These are phyloP conservation scores for Metschnikowia continentalis DNA, from an alignment of 805 yeast genomes.

Conservation along the genomic window DNA sequence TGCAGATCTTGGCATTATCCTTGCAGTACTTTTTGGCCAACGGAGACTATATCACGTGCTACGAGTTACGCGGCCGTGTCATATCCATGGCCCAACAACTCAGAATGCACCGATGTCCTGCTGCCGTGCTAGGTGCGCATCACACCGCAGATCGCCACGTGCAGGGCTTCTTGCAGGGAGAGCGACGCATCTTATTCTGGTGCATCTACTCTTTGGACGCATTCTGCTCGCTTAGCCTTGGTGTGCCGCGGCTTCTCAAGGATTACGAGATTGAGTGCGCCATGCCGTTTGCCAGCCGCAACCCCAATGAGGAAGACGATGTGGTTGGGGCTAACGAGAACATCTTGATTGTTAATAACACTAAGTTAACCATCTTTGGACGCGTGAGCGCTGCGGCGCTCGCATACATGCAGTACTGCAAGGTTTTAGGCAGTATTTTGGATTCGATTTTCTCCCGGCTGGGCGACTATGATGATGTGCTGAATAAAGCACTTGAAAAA, in stretches of 20 bases:
- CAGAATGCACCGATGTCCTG: slow-evolving; percentile 81
- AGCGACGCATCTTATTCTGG: slow-evolving; percentile 82
- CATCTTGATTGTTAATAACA: slow-evolving; percentile 55
- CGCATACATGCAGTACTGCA: slow-evolving; percentile 62
- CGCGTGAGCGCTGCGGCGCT: slow-evolving; percentile 62
- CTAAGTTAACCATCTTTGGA: slow-evolving; percentile 60
- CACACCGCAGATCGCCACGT: slow-evolving; percentile 31
- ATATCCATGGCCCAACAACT: slow-evolving; percentile 83
- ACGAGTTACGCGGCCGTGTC: slow-evolving; percentile 70
- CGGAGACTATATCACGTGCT: slow-evolving; percentile 71
- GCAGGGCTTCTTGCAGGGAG: slow-evolving; percentile 70
- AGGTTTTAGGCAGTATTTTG: slow-evolving; percentile 67
- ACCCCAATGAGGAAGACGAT: slow-evolving; percentile 32
- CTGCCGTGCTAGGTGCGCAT: slow-evolving; percentile 67
- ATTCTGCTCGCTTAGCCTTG: slow-evolving; percentile 69
- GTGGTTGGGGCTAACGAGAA: slow-evolving; percentile 44
- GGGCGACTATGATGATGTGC: slow-evolving; percentile 28
- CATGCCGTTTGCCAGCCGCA: slow-evolving; percentile 56
- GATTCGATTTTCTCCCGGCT: slow-evolving; percentile 67
- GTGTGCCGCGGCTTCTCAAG: slow-evolving; percentile 75
- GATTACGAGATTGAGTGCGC: slow-evolving; percentile 87
- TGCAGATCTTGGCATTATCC: slow-evolving; percentile 67
- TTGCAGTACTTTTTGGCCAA: slow-evolving; percentile 65
- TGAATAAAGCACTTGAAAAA: slow-evolving; percentile 23
- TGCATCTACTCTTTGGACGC: slow-evolving; percentile 72